These are phyloP conservation scores for Passiflora organensis DNA, from an alignment of 345 rosid species.

Conservation along the genomic window DNA sequence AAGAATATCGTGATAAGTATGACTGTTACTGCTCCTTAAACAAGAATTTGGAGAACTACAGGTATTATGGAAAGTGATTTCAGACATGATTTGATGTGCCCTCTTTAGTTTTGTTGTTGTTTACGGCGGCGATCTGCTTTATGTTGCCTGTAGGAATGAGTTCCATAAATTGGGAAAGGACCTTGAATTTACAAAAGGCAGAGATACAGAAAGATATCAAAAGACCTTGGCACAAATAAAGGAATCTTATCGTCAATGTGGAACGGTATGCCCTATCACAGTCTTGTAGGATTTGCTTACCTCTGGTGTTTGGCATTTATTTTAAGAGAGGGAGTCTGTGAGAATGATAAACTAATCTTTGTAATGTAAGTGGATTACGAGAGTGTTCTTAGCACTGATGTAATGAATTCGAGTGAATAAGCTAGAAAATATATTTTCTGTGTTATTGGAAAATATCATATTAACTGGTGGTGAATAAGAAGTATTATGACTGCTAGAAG, in stretches of 20 bases:
- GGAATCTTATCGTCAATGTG: constrained; percentile 59
- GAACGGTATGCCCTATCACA: constrained; percentile 42
- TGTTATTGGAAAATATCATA: no score
- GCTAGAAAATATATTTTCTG: no score
- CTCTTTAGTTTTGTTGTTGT: neutral
- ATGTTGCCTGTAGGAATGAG: constrained; percentile 42
- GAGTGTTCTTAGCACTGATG: no score
- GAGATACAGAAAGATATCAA: constrained; percentile 60
- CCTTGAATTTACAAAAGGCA: constrained; percentile 61
- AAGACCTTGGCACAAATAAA: constrained; percentile 49
- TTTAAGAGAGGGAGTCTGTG: neutral
- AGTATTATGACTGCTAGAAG: no score
- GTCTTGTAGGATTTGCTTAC: neutral
- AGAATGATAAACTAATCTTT: no score
- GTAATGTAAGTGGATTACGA: neutral
- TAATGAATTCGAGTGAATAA: no score
- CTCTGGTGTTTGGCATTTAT: neutral
- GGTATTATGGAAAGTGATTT: constrained; percentile 36
- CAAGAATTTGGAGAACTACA: constrained; percentile 66
- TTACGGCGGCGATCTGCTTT: neutral
- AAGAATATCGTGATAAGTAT: constrained; percentile 75
- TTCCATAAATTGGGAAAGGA: constrained; percentile 72
- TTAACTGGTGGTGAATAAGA: no score
- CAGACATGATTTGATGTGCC: neutral
- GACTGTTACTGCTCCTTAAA: constrained; percentile 65